Conservation (phyloP, 495 filamentous ascomycete species). For the Penicillium roqueforti region DNA sequence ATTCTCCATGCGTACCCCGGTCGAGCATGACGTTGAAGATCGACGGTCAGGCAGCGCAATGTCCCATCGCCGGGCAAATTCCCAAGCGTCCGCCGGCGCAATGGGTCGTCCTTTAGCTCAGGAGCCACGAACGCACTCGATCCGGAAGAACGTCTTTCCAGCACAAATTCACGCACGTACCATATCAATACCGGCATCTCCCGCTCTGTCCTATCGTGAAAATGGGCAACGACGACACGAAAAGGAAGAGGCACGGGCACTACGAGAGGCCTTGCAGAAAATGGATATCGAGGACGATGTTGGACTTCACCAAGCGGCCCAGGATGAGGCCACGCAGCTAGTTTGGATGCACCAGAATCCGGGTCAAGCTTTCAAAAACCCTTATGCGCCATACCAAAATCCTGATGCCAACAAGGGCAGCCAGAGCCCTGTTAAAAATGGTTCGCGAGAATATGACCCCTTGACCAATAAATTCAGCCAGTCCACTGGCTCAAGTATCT, state of each 20-base stretch:
- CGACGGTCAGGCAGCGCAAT: conserved; percentile 48
- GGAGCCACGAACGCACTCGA: conserved; percentile 34
- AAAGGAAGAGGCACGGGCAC: conserved; percentile 72
- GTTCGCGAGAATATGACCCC: conserved; percentile 42
- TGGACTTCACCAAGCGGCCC: conserved; percentile 67
- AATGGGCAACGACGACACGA: conserved; percentile 79
- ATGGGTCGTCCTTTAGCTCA: conserved; percentile 45
- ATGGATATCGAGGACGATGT: conserved; percentile 70
- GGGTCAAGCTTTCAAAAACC: conserved; percentile 48
- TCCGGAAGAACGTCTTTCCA: conserved; percentile 43
- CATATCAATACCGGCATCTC: conserved; percentile 29
- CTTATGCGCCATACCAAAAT: conserved; percentile 57
- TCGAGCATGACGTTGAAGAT: conserved; percentile 19
- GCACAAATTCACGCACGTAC: conserved; percentile 28
- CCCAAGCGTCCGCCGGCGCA: conserved; percentile 29
- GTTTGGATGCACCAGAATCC: conserved; percentile 81
- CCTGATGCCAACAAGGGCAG: conserved; percentile 30
- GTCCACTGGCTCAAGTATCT: conserved; percentile 18
- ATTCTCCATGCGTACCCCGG: conserved; percentile 34
- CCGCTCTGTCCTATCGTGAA: conserved; percentile 69
- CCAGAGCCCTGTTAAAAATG: conserved; percentile 56
- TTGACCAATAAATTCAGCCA: conserved; percentile 17
- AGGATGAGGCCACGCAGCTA: conserved; percentile 81
- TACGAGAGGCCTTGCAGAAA: conserved; percentile 76
- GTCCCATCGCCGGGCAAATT: conserved; percentile 47